Percentiles rank a stretch among this genome's conserved stretches.
phyloP scores from a whole-genome alignment of 352 stramenopile species.

The Aphanomyces stellatus region DNA sequence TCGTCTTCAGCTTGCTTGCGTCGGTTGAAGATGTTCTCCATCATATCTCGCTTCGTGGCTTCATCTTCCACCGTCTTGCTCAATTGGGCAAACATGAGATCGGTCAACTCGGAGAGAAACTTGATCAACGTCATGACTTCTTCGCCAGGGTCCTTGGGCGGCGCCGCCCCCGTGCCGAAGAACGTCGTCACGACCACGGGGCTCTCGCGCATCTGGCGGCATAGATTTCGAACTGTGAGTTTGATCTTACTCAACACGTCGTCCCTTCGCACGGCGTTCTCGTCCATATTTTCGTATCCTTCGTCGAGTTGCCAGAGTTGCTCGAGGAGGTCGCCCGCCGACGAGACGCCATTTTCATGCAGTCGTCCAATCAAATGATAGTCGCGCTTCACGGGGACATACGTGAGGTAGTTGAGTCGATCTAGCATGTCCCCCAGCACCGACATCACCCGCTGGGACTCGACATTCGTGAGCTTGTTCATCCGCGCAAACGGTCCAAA shows the following conservation, averaged over 20 bases:
- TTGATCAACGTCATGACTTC: constrained; percentile 69
- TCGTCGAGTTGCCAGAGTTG: constrained; percentile 78
- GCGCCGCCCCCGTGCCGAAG: constrained; percentile 33
- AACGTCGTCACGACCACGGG: constrained; percentile 64
- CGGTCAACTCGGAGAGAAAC: constrained; percentile 70
- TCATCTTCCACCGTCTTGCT: constrained; percentile 82
- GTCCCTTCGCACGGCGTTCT: constrained; percentile 35
- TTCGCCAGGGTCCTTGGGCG: constrained; percentile 44
- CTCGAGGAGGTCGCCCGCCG: constrained; percentile 47
- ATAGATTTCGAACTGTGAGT: constrained; percentile 49
- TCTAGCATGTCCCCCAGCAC: constrained; percentile 81
- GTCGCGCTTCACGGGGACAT: constrained; percentile 61
- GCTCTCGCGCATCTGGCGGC: constrained; percentile 63
- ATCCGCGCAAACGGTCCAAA: constrained; percentile 24
- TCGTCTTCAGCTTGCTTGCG: constrained; percentile 81
- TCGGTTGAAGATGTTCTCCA: constrained; percentile 62
- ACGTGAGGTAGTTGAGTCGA: constrained; percentile 77
- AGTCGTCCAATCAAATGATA: constrained; percentile 42
- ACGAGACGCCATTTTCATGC: constrained; percentile 51
- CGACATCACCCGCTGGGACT: constrained; percentile 82
- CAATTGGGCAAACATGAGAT: constrained; percentile 60
- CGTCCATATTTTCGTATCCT: constrained; percentile 49
- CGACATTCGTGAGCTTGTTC: constrained; percentile 84
- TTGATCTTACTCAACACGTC: constrained; percentile 77
- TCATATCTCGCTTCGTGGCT: constrained; percentile 72